Conservation (phyloP, 192 early-diverging fungal species). For the Obelidium mucronatum region DNA sequence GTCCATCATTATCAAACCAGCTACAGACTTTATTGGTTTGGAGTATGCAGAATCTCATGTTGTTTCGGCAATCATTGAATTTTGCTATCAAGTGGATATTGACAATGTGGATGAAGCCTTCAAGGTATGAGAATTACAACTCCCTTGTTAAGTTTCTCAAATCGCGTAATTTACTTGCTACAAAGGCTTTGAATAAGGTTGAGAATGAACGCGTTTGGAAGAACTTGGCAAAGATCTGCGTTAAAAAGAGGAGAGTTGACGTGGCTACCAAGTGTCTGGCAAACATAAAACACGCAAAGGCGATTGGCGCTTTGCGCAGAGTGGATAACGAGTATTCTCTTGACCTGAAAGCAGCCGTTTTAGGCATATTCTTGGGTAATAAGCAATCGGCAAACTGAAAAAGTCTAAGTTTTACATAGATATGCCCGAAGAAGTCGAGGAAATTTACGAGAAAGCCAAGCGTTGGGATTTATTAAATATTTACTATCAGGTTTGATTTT, state of each 20-base stretch:
- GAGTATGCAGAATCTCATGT: conserved; percentile 39
- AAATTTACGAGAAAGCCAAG: conserved; percentile 33
- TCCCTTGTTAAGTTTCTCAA: not conserved
- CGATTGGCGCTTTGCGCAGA: conserved; percentile 42
- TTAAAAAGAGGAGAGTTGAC: conserved; percentile 51
- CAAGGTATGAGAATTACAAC: conserved; percentile 36
- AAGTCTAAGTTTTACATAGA: conserved; percentile 9
- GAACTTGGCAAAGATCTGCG: conserved; percentile 58
- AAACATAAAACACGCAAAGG: conserved; percentile 55
- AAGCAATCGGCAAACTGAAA: not conserved
- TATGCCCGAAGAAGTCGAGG: conserved; percentile 53
- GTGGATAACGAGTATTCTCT: conserved; percentile 17
- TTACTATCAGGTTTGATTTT: conserved; percentile 49
- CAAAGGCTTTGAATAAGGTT: conserved; percentile 48
- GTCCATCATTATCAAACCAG: conserved; percentile 22
- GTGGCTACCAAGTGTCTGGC: conserved; percentile 52
- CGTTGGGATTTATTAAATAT: conserved; percentile 52
- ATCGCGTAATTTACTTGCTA: not conserved
- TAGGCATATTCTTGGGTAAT: conserved; percentile 37
- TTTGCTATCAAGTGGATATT: conserved; percentile 54
- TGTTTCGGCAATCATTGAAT: conserved; percentile 55
- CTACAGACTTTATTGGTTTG: conserved; percentile 49
- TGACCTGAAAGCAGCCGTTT: conserved; percentile 34
- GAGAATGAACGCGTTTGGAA: conserved; percentile 57
- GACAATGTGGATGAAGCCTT: conserved; percentile 61